Percentiles rank a stretch among this genome's conserved stretches.
Evolutionary conservation across 2,329 filamentous ascomycete species (phyloP).

Genomic region (Alternaria gaisen): DNA sequence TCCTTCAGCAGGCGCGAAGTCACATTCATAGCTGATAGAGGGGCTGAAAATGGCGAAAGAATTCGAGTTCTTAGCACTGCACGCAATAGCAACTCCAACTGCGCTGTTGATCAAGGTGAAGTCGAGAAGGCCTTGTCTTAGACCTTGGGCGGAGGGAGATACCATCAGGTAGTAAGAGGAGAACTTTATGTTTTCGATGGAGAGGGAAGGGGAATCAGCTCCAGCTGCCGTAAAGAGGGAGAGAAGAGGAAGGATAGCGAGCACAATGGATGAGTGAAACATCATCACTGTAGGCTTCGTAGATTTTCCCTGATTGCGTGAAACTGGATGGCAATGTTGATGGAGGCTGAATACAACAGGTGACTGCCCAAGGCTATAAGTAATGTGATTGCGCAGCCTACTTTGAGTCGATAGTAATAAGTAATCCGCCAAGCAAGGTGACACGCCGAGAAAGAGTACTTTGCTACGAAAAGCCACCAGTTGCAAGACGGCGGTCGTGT

Average conservation of each 20-base stretch:
- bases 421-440: background rate
- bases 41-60: constrained; percentile 13
- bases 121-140: constrained; percentile 12
- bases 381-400: background rate
- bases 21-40: constrained; percentile 9
- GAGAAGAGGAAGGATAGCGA: background rate
- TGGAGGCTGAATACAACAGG: background rate
- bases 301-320: background rate
- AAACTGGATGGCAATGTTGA: background rate
- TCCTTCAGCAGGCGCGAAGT: background rate
- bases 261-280: background rate
- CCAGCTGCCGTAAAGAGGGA: background rate
- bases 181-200: background rate
- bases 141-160: constrained; percentile 7
- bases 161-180: constrained; percentile 18
- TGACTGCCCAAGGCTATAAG: background rate
- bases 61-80: constrained; percentile 10
- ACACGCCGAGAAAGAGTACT: background rate
- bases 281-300: background rate
- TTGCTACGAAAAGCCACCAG: background rate
- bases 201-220: background rate
- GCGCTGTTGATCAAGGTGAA: constrained; percentile 15
- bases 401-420: background rate
- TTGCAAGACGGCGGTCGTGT: background rate
- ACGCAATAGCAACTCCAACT: constrained; percentile 1